Percentiles rank a stretch among this genome's conserved stretches.
Conservation (phyloP, 495 filamentous ascomycete genomes). For the Podospora australis region DNA sequence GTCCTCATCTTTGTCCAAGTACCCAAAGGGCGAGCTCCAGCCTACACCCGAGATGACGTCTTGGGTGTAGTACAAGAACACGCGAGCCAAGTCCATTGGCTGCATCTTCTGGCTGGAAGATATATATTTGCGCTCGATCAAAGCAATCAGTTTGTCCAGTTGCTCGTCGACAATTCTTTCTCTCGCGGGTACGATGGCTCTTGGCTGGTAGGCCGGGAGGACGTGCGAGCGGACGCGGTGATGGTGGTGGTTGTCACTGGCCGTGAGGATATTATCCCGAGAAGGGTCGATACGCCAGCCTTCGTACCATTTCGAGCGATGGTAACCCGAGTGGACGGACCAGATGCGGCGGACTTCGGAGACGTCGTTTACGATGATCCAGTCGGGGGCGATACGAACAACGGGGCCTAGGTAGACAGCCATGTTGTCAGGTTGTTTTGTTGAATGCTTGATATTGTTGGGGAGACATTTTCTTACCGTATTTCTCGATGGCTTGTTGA, state of each 20-base stretch:
- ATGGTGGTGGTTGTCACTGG: slow-evolving; percentile 15
- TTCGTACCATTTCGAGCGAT: slow-evolving; percentile 14
- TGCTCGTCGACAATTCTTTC: slow-evolving; percentile 6
- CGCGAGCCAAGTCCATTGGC: slow-evolving; percentile 31
- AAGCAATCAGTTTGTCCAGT: slow-evolving; percentile 8
- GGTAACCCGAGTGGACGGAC: slow-evolving; percentile 17
- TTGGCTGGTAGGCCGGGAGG: slow-evolving; percentile 8
- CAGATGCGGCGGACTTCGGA: slow-evolving; percentile 13
- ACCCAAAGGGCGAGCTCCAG: slow-evolving; percentile 35
- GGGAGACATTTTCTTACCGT: no score
- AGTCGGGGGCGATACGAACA: slow-evolving; percentile 8
- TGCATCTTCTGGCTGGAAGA: neutral
- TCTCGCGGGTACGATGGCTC: slow-evolving; percentile 5
- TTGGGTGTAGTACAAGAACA: slow-evolving; percentile 31
- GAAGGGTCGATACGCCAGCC: slow-evolving; percentile 16
- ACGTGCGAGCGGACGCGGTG: slow-evolving; percentile 8
- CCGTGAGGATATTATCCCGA: slow-evolving; percentile 15
- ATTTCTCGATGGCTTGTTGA: neutral
- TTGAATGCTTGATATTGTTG: neutral
- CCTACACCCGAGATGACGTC: slow-evolving; percentile 35
- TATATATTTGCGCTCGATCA: slow-evolving; percentile 15
- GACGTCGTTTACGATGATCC: slow-evolving; percentile 9
- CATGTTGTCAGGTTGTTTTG: neutral
- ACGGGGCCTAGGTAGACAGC: neutral
- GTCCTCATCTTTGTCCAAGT: slow-evolving; percentile 33